phyloP scores from a whole-genome alignment of 331 rosid genomes.

The Pyracantha coccinea region DNA sequence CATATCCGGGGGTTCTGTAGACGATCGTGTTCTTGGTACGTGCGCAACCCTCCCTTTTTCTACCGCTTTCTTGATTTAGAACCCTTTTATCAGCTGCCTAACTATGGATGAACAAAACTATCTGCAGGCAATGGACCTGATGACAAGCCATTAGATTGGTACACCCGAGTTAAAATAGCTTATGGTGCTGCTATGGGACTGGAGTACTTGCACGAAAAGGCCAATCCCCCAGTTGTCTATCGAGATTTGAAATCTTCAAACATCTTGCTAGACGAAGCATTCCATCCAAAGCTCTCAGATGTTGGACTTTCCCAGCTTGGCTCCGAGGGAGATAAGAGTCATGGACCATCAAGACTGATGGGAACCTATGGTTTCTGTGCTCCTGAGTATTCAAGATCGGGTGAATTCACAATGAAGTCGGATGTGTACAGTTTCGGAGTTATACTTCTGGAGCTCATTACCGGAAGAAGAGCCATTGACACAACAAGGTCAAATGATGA shows the following conservation, averaged over 20 bases:
- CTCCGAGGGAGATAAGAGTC: conserved; percentile 39
- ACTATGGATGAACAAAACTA: not conserved
- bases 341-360: conserved; percentile 66
- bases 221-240: conserved; percentile 64
- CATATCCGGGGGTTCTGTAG: conserved; percentile 54
- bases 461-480: conserved; percentile 74
- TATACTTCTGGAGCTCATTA: conserved; percentile 72
- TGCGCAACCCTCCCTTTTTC: not conserved
- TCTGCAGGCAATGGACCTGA: conserved; percentile 32
- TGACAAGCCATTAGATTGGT: conserved; percentile 59
- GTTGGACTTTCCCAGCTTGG: conserved; percentile 64
- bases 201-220: conserved; percentile 80
- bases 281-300: conserved; percentile 70
- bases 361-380: conserved; percentile 85
- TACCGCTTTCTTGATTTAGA: not conserved
- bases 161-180: conserved; percentile 63
- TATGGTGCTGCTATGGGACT: conserved; percentile 53
- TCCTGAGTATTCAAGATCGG: conserved; percentile 63
- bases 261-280: conserved; percentile 58
- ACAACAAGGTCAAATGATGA: conserved; percentile 57
- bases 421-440: conserved; percentile 91
- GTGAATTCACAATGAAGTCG: conserved; percentile 61
- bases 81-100: not conserved
- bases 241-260: conserved; percentile 68
- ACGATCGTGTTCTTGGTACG: conserved; percentile 59